phyloP scores from a whole-genome alignment of 345 rosid genomes.

The Brassica nigra region DNA sequence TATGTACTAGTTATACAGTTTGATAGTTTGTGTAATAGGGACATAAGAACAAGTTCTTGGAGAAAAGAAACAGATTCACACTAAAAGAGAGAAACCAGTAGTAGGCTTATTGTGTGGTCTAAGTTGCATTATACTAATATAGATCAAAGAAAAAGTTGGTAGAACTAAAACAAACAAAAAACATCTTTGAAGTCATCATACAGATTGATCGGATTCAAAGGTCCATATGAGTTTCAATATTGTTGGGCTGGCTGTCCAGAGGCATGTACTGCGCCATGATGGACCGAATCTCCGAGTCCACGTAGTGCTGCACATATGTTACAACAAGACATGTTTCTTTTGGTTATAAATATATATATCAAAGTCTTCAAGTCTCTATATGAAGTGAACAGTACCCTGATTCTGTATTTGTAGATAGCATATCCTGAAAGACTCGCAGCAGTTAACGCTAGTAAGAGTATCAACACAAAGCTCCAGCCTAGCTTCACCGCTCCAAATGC shows the following conservation, averaged over 20 bases:
- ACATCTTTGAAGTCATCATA: background rate
- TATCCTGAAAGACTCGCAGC: slow-evolving; percentile 11
- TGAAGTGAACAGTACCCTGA: slow-evolving; percentile 10
- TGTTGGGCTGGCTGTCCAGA: slow-evolving; percentile 11
- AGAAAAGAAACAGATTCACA: background rate
- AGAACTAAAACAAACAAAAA: background rate
- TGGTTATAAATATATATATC: background rate
- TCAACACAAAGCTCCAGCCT: slow-evolving; percentile 16
- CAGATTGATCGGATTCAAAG: background rate
- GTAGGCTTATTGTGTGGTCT: background rate
- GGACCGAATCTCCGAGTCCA: slow-evolving; percentile 18
- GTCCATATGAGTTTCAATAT: background rate
- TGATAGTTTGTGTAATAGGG: background rate
- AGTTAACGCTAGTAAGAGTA: slow-evolving; percentile 3
- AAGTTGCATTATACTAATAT: background rate
- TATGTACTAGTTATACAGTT: background rate
- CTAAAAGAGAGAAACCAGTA: background rate
- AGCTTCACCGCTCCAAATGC: slow-evolving; percentile 1
- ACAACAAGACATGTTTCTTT: background rate
- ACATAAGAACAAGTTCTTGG: background rate
- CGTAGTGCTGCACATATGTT: slow-evolving; percentile 11
- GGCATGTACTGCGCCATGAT: slow-evolving; percentile 26
- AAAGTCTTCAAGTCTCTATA: background rate
- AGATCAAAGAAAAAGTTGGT: background rate
- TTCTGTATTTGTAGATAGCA: slow-evolving; percentile 16